Percentiles rank a stretch among this genome's conserved stretches.
Conservation (phyloP, 1,284 basidiomycete species). For the Calocybe gambosa region DNA sequence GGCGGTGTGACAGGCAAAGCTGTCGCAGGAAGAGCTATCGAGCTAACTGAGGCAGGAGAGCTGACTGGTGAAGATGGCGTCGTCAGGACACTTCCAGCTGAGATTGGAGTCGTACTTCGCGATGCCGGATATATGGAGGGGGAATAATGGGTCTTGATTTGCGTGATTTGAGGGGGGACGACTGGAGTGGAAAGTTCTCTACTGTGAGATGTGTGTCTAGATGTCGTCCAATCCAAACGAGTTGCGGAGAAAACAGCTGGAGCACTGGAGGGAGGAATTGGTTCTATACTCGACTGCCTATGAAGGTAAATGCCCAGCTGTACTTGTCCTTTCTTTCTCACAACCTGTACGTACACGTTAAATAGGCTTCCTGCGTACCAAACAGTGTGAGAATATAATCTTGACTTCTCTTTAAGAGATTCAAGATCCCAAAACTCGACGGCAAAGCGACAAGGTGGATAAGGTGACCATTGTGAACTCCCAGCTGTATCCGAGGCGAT, state of each 20-base stretch:
- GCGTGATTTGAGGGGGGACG: conserved; percentile 16
- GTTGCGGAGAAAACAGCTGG: conserved; percentile 18
- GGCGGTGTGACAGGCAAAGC: conserved; percentile 35
- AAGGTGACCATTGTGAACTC: conserved; percentile 49
- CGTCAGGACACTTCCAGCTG: conserved; percentile 19
- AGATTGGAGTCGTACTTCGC: conserved; percentile 35
- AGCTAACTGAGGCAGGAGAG: conserved; percentile 11
- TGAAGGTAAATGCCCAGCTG: conserved; percentile 92
- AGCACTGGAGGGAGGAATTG: conserved; percentile 44
- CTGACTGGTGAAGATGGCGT: conserved; percentile 20
- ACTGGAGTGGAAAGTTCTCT: conserved; percentile 24
- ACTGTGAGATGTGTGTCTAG: conserved; percentile 10
- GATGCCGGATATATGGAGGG: conserved; percentile 36
- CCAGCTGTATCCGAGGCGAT: conserved; percentile 35
- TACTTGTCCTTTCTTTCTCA: conserved; percentile 44
- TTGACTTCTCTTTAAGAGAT: conserved; percentile 75
- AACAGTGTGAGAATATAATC: conserved; percentile 70
- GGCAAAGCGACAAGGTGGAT: conserved; percentile 76
- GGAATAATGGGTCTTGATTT: conserved; percentile 32
- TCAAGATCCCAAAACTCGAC: conserved; percentile 92
- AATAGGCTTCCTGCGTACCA: conserved; percentile 78
- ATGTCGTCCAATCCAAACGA: conserved; percentile 1
- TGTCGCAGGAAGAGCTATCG: conserved; percentile 34
- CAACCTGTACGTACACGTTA: conserved; percentile 84
- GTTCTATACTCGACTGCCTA: conserved; percentile 72